Percentiles rank a stretch among this genome's conserved stretches.
Evolutionary conservation across 139 green algal genomes (phyloP).

Genomic region (Closterium sp.): DNA sequence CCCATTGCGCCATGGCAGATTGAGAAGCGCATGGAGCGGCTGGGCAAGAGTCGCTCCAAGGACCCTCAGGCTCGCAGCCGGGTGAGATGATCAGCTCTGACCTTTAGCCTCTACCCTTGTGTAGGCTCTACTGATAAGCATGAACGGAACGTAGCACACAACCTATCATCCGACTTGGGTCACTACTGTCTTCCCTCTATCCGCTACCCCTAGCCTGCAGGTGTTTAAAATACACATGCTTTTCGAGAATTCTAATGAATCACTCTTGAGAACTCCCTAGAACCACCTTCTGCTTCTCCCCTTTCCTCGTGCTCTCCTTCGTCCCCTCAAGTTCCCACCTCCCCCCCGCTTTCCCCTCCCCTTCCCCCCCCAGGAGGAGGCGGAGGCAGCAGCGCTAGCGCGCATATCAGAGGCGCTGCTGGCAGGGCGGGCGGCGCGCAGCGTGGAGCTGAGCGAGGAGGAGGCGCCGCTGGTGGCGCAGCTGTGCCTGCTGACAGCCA

Average conservation of each 20-base stretch:
- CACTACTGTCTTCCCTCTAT: not conserved
- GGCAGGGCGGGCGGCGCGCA: slow-evolving; percentile 69
- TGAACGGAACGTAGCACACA: too few relatives aligned
- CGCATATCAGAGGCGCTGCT: slow-evolving; percentile 69
- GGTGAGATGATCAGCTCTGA: slow-evolving; percentile 22
- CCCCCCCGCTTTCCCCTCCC: not conserved
- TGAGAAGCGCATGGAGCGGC: slow-evolving; percentile 78
- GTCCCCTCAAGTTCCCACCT: not conserved
- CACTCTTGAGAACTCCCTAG: too few relatives aligned
- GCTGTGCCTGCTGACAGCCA: slow-evolving; percentile 56
- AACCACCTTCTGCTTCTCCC: too few relatives aligned
- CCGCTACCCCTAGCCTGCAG: not conserved
- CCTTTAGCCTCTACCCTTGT: too few relatives aligned
- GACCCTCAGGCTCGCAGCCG: slow-evolving; percentile 38
- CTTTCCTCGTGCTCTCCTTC: too few relatives aligned
- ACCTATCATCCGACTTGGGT: too few relatives aligned
- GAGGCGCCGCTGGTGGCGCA: slow-evolving; percentile 59
- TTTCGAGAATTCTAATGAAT: too few relatives aligned
- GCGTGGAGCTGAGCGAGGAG: slow-evolving; percentile 71
- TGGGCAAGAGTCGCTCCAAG: slow-evolving; percentile 73
- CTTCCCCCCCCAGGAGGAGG: slow-evolving; percentile 34
- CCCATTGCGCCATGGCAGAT: slow-evolving; percentile 53
- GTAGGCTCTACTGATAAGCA: too few relatives aligned
- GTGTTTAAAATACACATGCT: too few relatives aligned
- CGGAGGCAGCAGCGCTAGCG: slow-evolving; percentile 70